Evolutionary conservation across 805 yeast genomes (phyloP).

Genomic region (Ogataea paradorogensis): DNA sequence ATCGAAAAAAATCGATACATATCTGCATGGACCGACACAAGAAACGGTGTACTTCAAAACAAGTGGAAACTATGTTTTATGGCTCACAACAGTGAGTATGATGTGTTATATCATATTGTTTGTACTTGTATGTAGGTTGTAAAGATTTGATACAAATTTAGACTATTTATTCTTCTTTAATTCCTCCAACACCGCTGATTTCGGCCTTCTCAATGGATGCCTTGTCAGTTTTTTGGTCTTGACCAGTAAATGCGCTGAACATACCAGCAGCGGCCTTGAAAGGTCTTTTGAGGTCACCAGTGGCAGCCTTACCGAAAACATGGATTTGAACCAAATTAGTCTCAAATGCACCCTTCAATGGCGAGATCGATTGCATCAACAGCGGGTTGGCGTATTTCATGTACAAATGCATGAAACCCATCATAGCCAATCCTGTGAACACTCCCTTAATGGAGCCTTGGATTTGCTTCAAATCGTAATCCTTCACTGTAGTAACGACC

Average conservation of each 20-base stretch:
- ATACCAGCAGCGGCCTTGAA: slow-evolving; percentile 79
- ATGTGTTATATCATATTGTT: slow-evolving; percentile 50
- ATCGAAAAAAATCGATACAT: slow-evolving; percentile 31
- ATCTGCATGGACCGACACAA: slow-evolving; percentile 24
- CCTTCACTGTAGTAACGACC: slow-evolving; percentile 88
- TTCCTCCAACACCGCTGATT: slow-evolving; percentile 80
- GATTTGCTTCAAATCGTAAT: slow-evolving; percentile 88
- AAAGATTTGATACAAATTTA: slow-evolving; percentile 7
- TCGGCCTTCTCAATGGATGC: slow-evolving; percentile 83
- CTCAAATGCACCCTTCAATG: slow-evolving; percentile 87
- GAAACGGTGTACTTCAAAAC: slow-evolving; percentile 45
- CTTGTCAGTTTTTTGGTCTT: slow-evolving; percentile 72
- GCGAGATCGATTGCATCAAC: slow-evolving; percentile 89
- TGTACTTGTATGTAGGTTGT: slow-evolving; percentile 46
- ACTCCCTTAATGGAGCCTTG: slow-evolving; percentile 76
- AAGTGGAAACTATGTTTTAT: slow-evolving; percentile 58
- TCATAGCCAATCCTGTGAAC: slow-evolving; percentile 89
- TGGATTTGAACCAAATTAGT: slow-evolving; percentile 89
- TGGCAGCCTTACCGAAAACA: slow-evolving; percentile 74
- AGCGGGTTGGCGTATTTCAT: slow-evolving; percentile 97
- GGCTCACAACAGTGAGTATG: slow-evolving; percentile 49
- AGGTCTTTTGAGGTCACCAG: slow-evolving; percentile 94
- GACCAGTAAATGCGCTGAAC: slow-evolving; percentile 50
- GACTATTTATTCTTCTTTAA: slow-evolving; percentile 68
- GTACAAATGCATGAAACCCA: slow-evolving; percentile 97